Evolutionary conservation across 2,329 filamentous ascomycete species (phyloP).

Genomic region (Colletotrichum plurivorum): DNA sequence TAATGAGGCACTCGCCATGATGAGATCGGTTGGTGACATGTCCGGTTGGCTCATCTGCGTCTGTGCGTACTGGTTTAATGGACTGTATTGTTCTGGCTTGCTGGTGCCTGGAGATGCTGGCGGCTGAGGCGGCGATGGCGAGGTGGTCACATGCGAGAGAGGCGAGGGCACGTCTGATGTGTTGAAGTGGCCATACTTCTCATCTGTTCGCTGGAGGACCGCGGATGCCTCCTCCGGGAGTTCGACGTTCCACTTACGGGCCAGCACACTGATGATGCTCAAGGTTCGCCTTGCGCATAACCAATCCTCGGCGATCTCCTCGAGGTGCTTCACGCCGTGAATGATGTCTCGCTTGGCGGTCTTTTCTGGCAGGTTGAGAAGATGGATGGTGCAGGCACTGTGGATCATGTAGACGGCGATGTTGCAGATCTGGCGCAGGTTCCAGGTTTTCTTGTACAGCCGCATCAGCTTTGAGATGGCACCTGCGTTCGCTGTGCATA

Average conservation of each 20-base stretch:
- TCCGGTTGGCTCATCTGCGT: constrained; percentile 45
- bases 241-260: constrained; percentile 90
- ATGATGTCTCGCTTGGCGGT: constrained; percentile 90
- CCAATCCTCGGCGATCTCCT: constrained; percentile 97
- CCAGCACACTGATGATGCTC: constrained; percentile 86
- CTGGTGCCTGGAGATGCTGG: constrained; percentile 39
- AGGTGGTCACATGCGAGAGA: constrained; percentile 49
- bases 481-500: constrained; percentile 91
- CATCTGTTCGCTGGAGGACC: constrained; percentile 83
- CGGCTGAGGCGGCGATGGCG: constrained; percentile 47
- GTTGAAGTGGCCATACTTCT: constrained; percentile 82
- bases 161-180: constrained; percentile 74
- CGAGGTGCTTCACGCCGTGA: constrained; percentile 90
- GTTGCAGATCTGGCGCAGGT: constrained; percentile 93
- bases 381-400: constrained; percentile 93
- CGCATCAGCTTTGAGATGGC: constrained; percentile 95
- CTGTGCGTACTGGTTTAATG: constrained; percentile 51
- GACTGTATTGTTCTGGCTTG: constrained; percentile 52
- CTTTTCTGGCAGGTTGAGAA: constrained; percentile 94
- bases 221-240: constrained; percentile 85
- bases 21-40: constrained; percentile 45
- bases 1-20: constrained; percentile 44
- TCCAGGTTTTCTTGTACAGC: constrained; percentile 92
- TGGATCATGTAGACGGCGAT: constrained; percentile 97
- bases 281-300: constrained; percentile 88